phyloP scores from a whole-genome alignment of 2,329 filamentous ascomycete species.

The Zymoseptoria pseudotritici region DNA sequence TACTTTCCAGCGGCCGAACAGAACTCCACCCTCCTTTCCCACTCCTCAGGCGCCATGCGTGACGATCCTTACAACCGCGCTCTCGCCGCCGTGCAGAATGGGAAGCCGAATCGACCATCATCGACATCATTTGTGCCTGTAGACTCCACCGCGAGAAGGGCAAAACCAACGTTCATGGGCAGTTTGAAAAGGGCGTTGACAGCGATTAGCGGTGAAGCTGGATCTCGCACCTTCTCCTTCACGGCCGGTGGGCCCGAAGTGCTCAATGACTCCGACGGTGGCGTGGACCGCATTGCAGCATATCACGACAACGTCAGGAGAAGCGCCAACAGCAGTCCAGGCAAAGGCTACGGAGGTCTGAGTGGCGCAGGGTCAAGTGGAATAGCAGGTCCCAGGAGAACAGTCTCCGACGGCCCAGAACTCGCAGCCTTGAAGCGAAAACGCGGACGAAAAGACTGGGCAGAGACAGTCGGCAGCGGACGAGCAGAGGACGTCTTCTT shows the following conservation, averaged over 20 bases:
- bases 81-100: conserved; percentile 13
- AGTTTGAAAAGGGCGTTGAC: conserved; percentile 27
- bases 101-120: neutral
- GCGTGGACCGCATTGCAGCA: neutral
- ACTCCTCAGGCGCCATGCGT: neutral
- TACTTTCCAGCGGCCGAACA: neutral
- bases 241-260: conserved; percentile 10
- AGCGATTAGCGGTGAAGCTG: conserved; percentile 17
- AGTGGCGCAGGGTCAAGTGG: neutral
- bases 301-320: neutral
- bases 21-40: neutral
- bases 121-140: neutral
- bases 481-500: neutral
- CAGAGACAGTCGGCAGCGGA: conserved; percentile 2
- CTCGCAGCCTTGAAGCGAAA: conserved; percentile 32
- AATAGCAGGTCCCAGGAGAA: conserved; percentile 30
- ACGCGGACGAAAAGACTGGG: conserved; percentile 37
- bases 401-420: conserved; percentile 37
- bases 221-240: conserved; percentile 16
- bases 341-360: neutral
- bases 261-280: neutral
- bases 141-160: conserved; percentile 8
- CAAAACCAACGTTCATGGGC: conserved; percentile 25
- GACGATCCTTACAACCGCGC: conserved; percentile 26
- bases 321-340: neutral